phyloP scores from a whole-genome alignment of 495 filamentous ascomycete genomes.

The Neurospora sp. region DNA sequence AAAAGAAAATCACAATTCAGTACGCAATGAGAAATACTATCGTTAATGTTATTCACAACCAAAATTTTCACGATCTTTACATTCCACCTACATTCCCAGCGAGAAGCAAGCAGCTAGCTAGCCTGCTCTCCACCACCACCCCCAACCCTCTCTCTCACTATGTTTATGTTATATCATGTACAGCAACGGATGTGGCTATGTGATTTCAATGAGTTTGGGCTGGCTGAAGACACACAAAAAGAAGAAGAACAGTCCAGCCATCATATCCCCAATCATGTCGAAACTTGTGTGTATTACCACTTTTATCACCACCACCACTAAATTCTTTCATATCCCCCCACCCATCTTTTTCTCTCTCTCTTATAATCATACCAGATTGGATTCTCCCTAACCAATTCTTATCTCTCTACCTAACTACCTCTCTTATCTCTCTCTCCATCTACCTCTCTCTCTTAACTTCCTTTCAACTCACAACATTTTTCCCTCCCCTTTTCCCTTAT shows the following conservation, averaged over 20 bases:
- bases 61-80: background rate
- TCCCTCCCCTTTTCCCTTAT: background rate
- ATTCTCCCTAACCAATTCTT: background rate
- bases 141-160: background rate
- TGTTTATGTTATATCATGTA: background rate
- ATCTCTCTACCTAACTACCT: background rate
- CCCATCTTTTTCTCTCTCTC: background rate
- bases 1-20: background rate
- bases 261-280: background rate
- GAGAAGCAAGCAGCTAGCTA: background rate
- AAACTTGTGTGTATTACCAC: background rate
- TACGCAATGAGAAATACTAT: background rate
- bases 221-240: background rate
- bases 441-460: background rate
- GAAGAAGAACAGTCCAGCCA: background rate
- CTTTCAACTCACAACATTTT: background rate
- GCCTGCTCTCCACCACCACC: background rate
- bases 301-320: background rate
- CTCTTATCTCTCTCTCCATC: background rate
- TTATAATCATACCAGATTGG: background rate
- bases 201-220: background rate
- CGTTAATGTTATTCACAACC: background rate
- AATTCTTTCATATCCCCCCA: background rate
- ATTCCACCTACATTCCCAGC: background rate
- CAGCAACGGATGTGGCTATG: background rate